These are phyloP conservation scores for Cladophialophora psammophila DNA, from an alignment of 2,329 filamentous ascomycete species.

Conservation along the genomic window DNA sequence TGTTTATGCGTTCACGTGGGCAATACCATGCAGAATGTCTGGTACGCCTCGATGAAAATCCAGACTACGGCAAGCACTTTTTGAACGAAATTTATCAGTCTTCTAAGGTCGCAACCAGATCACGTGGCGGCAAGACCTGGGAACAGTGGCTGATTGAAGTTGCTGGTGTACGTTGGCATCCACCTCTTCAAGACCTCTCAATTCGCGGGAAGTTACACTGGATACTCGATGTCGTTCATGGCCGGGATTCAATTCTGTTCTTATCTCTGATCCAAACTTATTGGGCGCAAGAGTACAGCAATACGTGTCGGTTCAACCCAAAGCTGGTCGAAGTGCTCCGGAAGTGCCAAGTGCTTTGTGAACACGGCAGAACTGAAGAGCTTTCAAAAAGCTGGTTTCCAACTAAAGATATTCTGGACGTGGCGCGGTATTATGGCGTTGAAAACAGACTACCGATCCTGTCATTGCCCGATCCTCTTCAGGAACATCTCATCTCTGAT, in stretches of 20 bases:
- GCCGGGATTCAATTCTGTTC: constrained; percentile 19
- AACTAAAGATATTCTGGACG: constrained; percentile 12
- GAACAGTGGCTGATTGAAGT: constrained; percentile 27
- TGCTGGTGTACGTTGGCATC: constrained; percentile 30
- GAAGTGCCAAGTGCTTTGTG: constrained; percentile 18
- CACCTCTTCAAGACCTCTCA: constrained; percentile 16
- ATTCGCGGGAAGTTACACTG: constrained; percentile 26
- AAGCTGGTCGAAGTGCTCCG: constrained; percentile 14
- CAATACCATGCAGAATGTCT: constrained; percentile 23
- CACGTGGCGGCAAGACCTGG: constrained; percentile 26
- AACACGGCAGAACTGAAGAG: constrained; percentile 15
- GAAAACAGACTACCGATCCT: constrained; percentile 25
- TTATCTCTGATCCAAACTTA: constrained; percentile 23
- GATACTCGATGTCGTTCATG: constrained; percentile 16
- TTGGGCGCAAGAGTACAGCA: constrained; percentile 24
- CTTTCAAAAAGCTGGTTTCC: constrained; percentile 28
- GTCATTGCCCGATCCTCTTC: constrained; percentile 13
- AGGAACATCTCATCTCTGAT: constrained; percentile 20
- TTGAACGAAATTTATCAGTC: constrained; percentile 17
- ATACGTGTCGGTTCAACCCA: constrained; percentile 13
- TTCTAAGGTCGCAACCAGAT: constrained; percentile 23
- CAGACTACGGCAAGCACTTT: constrained; percentile 19
- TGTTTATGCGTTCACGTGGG: constrained; percentile 25
- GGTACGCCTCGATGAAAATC: constrained; percentile 15
- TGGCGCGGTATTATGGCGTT: constrained; percentile 21